phyloP scores from a whole-genome alignment of 2,329 filamentous ascomycete species.

The Grosmannia huntii region DNA sequence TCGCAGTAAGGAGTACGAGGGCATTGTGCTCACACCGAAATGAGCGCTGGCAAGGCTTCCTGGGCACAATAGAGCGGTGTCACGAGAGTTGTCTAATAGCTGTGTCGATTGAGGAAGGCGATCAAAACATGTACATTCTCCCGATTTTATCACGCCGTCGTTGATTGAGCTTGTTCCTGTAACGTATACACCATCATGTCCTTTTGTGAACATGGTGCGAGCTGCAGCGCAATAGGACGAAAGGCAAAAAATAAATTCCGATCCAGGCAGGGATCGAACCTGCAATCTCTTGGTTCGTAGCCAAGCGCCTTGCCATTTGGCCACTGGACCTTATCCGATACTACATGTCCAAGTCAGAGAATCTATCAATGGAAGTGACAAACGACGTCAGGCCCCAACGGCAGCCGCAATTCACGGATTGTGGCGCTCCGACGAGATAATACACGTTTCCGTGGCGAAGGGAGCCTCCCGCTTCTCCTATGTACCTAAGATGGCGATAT shows the following conservation, averaged over 20 bases:
- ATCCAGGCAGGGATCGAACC: conserved; percentile 23
- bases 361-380: background rate
- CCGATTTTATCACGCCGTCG: background rate
- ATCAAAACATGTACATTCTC: background rate
- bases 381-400: too few species aligned
- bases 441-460: background rate
- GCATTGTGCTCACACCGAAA: conserved; percentile 60
- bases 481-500: background rate
- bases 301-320: conserved; percentile 23
- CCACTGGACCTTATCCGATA: conserved; percentile 13
- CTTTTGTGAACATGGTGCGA: background rate
- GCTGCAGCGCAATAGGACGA: background rate
- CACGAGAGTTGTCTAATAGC: background rate
- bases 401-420: too few species aligned
- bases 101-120: background rate
- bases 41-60: conserved; percentile 12
- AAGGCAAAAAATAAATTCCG: conserved; percentile 4
- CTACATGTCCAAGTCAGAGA: background rate
- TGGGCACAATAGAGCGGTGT: background rate
- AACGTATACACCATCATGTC: background rate
- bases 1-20: conserved; percentile 80
- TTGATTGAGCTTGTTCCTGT: background rate
- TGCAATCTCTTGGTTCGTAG: conserved; percentile 26
- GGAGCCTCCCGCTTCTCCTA: background rate
- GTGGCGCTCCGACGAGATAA: too few species aligned